Base-by-base conservation (phyloP, 2,329 filamentous ascomycete genomes). In the Peltaster fructicola region DNA sequence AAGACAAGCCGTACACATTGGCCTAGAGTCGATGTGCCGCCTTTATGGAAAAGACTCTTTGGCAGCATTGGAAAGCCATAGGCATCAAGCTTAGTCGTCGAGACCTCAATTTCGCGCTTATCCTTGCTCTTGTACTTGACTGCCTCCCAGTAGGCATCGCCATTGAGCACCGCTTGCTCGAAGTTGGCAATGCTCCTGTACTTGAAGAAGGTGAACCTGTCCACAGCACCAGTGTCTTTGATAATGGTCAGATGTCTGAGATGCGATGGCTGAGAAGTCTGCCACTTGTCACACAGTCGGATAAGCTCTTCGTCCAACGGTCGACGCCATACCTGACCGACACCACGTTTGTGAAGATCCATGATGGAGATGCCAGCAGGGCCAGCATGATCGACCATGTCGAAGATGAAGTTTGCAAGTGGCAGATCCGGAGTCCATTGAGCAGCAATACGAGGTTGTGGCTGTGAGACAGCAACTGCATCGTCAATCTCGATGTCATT, bases 221-320 rank as follows among this genome's bases (percentile, higher is more conserved):
- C 48, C 8, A 51, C 52, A 8, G 63, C 51, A 3, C 53, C 50
- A 5, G 57, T 61, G 27, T 70, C 65, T 31, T 65, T 52, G 16
- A 72, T 54, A 15, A 73, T 50, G 7, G 61, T 55, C 9, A 69
- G 45, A 37, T 70, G 65, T 10, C 61, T 57, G 12, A 72, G 50
- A 40, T 68, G 58, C 3, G 50, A 45, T 13, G 68, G 67, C 35
- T 73, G 68, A n/a, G 61, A 63, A 9, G 59, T 38, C 26, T 66
- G 57, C 59, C 66, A 70, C 27, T 56, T 50, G 28, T 68, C 59
- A 2, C 62, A 62, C 17, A 73, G 36, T 14, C 64, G 58, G 23
- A 45, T 46, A 12, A 72, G 39, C 11, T 57, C 47, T 15, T 57
- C 54, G 37, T 73, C 68, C 15, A 68, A 38, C 0, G 65, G 61